Evolutionary conservation across 2,329 filamentous ascomycete genomes (phyloP), one percentile per base, ranked within the genome.

Genomic region (Fusarium longipes): DNA sequence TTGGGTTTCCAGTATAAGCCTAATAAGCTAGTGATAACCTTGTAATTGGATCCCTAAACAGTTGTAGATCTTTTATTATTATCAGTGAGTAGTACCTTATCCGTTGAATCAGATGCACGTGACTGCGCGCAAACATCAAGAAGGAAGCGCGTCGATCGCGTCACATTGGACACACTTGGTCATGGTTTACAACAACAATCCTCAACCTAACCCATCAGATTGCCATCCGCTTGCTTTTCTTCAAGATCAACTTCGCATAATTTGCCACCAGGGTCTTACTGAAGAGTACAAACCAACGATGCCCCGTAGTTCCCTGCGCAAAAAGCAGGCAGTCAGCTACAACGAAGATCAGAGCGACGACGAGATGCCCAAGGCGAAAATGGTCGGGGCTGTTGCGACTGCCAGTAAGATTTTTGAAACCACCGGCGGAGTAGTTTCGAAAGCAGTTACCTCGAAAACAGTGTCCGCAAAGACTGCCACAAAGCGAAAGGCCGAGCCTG

Each of bases 291-390:
- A 12, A 25, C 38, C 6, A 39, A 63, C 29, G 48, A 81, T 81
- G 79, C 63, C 75, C 32, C 78, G 78, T 29, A 70, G 74, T 8
- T 78, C 79, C 4, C 60, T 73, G 32, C 74, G 79, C 35, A 79
- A 74, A 50, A 77, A 67, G 60, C 70, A 72, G 56, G 52, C 63
- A 29, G 64, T 77, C 25, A 77, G 74, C 64, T 78, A 78, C 65
- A 75, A 71, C 65, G 74, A 78, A 52, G 63, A 70, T 43, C 70
- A 71, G 30, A 52, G 67, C 51, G 62, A 71, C 42, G 62, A 71
- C 38, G 59, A 58, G 18, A 61, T 62, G 67, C 58, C 54, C 14
- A 57, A 57, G 53, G 47, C 51, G 17, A 65, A 51, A 32, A 58
- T 52, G 32, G 54, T 57, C 20, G 70, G 69, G 42, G 48, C 65